These are phyloP conservation scores for Penicillium maclennaniae DNA, from an alignment of 495 filamentous ascomycete species.

Conservation along the genomic window DNA sequence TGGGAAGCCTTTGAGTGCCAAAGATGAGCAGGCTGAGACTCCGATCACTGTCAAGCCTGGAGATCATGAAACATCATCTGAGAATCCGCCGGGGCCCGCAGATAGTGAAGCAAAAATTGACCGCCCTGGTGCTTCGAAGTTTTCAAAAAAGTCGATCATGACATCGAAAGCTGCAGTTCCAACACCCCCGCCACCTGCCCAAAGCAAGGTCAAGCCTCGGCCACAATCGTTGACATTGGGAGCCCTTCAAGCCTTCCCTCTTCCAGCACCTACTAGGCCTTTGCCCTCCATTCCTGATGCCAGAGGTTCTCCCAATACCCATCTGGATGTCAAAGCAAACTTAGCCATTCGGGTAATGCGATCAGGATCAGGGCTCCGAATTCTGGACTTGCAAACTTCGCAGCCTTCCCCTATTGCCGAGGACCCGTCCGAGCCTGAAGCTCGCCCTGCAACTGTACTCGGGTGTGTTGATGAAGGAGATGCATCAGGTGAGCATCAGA, in stretches of 20 bases:
- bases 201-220: slow-evolving; percentile 15
- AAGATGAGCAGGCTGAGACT: not conserved
- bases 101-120: not conserved
- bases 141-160: not conserved
- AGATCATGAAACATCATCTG: not conserved
- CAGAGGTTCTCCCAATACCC: not conserved
- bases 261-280: slow-evolving; percentile 37
- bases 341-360: slow-evolving; percentile 3
- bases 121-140: slow-evolving; percentile 7
- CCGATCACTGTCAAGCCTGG: not conserved
- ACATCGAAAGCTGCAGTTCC: not conserved
- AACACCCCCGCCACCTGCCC: slow-evolving; percentile 2
- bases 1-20: slow-evolving; percentile 2
- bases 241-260: slow-evolving; percentile 36
- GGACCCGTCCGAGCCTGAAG: slow-evolving; percentile 9
- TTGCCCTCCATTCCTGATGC: slow-evolving; percentile 32
- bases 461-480: slow-evolving; percentile 10
- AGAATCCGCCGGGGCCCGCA: not conserved
- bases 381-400: slow-evolving; percentile 6
- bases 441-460: slow-evolving; percentile 10
- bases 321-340: slow-evolving; percentile 6
- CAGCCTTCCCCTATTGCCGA: slow-evolving; percentile 17
- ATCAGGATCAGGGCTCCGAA: not conserved
- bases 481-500: slow-evolving; percentile 11
- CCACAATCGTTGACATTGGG: slow-evolving; percentile 28